Conservation (phyloP, 345 rosid genomes). For the Pistacia integerrima region DNA sequence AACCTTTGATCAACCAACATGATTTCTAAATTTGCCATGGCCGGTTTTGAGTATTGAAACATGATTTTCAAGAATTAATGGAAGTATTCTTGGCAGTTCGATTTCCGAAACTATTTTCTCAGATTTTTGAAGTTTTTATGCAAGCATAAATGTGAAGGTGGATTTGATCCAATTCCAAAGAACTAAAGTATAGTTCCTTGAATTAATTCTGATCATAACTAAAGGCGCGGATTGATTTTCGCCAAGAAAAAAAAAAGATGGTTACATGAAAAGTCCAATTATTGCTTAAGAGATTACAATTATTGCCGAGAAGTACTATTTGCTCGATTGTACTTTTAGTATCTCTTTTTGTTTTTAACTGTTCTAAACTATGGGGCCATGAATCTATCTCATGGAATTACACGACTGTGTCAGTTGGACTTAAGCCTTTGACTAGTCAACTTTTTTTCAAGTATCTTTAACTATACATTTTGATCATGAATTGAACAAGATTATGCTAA, state of each 20-base stretch:
- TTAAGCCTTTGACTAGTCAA: not conserved
- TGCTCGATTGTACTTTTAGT: conserved; percentile 22
- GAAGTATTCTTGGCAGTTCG: no score
- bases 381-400: not conserved
- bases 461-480: no score
- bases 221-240: not conserved
- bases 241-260: not conserved
- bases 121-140: no score
- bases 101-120: no score
- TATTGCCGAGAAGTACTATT: conserved; percentile 40
- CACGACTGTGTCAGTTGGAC: not conserved
- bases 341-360: conserved; percentile 29
- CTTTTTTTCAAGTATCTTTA: no score
- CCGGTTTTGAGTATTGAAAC: no score
- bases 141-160: no score
- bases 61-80: no score
- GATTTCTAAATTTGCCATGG: no score
- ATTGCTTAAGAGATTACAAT: conserved; percentile 43
- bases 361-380: conserved; percentile 6
- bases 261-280: conserved; percentile 38
- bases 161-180: not conserved
- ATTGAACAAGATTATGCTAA: not conserved
- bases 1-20: not conserved
- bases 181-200: not conserved
- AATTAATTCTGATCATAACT: not conserved